Base-by-base conservation (phyloP, 2,329 filamentous ascomycete species). In the Xylaria sp. region DNA sequence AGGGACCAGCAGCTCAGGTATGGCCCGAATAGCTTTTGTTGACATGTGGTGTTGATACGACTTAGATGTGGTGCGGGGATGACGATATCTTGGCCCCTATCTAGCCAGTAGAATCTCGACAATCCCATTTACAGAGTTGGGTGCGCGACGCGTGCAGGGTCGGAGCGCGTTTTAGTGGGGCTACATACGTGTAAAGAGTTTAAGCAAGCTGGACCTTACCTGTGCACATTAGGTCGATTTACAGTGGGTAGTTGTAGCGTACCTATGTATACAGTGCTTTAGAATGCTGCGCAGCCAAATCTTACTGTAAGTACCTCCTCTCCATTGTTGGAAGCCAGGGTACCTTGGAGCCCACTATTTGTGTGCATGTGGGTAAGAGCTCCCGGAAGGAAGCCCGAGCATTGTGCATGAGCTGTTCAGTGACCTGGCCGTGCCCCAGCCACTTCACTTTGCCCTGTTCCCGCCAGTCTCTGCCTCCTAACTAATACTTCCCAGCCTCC, bases 361-460 rank as follows among this genome's bases (percentile, higher is more conserved):
- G n/a, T n/a, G n/a, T n/a, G n/a, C n/a, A 50, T 18, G 28, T 46
- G 50, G 55, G 31, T 20, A 41, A n/a, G 18, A 50, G 28, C n/a
- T 7, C 25, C 56, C 5, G 57, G 31, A 62, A 51, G 54, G 54
- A 54, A 25, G 37, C 50, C 56, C 23, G 34, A 44, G 50, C 60
- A 57, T 56, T n/a, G 37, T 63, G 67, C 67, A 62, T 69, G 60
- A 54, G 62, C 63, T 72, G 67, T 72, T 72, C 68, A 69, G 65
- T 72, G 70, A 72, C 67, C 66, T 72, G 68, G 65, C 62, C 46
- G 63, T 66, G 69, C 69, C 70, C 72, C 72, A 73, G 71, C 72
- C 72, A 74, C 72, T 74, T 68, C 46, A 58, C 69, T 73, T 73
- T 73, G 65, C 50, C 57, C 63, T 44, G 58, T 64, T 71, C 51